Evolutionary conservation across 2,329 filamentous ascomycete species (phyloP), one percentile per base, ranked within the genome.

Genomic region (Cladosporium austrohemisphaericum): DNA sequence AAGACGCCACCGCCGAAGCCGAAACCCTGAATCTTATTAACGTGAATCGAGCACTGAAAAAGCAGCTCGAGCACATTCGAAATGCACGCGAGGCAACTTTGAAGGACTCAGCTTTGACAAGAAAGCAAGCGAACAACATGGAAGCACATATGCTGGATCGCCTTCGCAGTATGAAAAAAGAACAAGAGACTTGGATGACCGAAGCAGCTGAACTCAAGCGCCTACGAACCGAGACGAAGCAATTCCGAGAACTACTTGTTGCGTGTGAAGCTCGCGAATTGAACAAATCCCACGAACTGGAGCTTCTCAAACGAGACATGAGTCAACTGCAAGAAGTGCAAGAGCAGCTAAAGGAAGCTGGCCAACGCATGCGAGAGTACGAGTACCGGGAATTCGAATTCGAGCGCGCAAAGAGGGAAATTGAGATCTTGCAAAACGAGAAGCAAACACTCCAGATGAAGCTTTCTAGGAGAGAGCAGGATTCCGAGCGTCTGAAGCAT

Each of bases 11-110:
- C 1, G 85, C 81, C 1, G 88, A 92, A 63, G 87, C 88, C 1
- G 87, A 93, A 62, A 89, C 85, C 2, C 86, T 92, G 57, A 89
- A 90, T 46, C 71, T 93, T 3, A 80, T 92, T 55, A 85, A 89
- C 58, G 83, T 79, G 14, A 92, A 91, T 62, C 81, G 86, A 14
- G 81, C 81, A 16, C 70, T 92, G 23, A 88, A 85, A 64, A 80
- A 81, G 48, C 84, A 86, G 46, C 76, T 89, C 7, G 62, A 66
- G n/a, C 62, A 65, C 44, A 55, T 65, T n/a, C 59, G 60, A 32
- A 59, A 52, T 40, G 62, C 61, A 26, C 60, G 63, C 19, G 61
- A 65, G 36, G 57, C 60, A 1, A 64, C 63, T 2, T 55, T 64
- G 44, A 64, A 62, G 32, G 63, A 66, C 44, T 60, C 61, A 2